Evolutionary conservation across 768 basidiomycete species (phyloP), one percentile per base, ranked within the genome.

Genomic region (Phlegmacium glaucopus): DNA sequence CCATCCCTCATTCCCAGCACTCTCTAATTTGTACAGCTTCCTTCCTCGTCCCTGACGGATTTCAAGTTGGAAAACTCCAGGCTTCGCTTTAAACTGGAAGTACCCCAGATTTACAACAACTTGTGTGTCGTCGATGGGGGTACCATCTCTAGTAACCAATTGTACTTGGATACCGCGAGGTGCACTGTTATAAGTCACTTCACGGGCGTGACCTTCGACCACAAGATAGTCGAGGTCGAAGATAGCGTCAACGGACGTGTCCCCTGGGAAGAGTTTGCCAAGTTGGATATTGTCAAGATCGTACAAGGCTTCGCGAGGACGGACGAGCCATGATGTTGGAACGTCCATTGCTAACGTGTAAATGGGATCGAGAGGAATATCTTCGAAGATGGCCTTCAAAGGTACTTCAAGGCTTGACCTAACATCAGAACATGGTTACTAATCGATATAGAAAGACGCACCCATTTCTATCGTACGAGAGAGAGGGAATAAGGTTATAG

Each of bases 261-360:
- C 85, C 35, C 76, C 72, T 0, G 74, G 69, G 1, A 78, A 70
- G 3, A 95, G 74, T 37, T 78, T 76, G 9, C 75, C 76, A 6
- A 98, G 79, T 38, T 94, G 89, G 48, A 99, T 87, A 64, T 99
- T 99, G 69, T 99, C 95, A 22, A 98, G 79, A 62, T 99, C 95
- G 55, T 96, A 90, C 1, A 85, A 72, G 0, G 94, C 87, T 59
- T 91, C 83, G 10, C 83, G 80, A 1, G 95, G 96, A 9, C 91
- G 85, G 22, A 93, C 94, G 6, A 97, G 82, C 96, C 96, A 99
- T 0, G 95, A 82, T 2, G 83, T 72, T 5, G 90, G 91, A 2
- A 92, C 85, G 43, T 98, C 95, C 80, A 96, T 86, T 4, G 83
- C 82, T n/a, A 98, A 76, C 0, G 95, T 98, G 57, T 94, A 92